Percentiles rank a stretch among this genome's conserved stretches.
Conservation (phyloP, 1,139 yeast species). For the Candida freyschussii region DNA sequence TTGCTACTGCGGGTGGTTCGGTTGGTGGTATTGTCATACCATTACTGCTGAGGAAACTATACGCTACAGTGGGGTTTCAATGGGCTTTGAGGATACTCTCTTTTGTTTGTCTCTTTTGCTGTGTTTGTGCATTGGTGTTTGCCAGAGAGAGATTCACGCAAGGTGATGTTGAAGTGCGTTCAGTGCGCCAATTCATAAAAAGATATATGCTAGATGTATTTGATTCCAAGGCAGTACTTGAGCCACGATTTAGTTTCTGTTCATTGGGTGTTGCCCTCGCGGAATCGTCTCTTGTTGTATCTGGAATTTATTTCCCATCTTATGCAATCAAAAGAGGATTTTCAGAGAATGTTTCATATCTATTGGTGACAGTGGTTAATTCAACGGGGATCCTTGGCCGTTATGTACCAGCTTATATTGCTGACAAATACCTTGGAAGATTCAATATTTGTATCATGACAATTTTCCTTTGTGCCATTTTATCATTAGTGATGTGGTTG, state of each 20-base stretch:
- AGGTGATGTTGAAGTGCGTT: constrained; percentile 5
- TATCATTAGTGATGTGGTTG: constrained; percentile 46
- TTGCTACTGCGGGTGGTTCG: constrained; percentile 66
- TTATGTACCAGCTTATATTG: constrained; percentile 41
- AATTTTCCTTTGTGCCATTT: constrained; percentile 33
- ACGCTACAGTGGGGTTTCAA: constrained; percentile 45
- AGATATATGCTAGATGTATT: constrained; percentile 32
- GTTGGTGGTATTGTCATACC: constrained; percentile 65
- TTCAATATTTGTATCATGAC: constrained; percentile 46
- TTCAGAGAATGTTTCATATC: constrained; percentile 38
- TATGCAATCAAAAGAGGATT: constrained; percentile 44
- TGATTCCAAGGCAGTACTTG: constrained; percentile 42
- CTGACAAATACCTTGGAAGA: constrained; percentile 48
- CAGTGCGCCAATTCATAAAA: constrained; percentile 7
- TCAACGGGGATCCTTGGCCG: constrained; percentile 45
- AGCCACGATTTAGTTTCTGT: constrained; percentile 34
- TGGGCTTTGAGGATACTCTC: constrained; percentile 58
- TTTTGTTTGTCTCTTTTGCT: constrained; percentile 42
- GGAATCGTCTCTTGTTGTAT: constrained; percentile 39
- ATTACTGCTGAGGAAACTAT: constrained; percentile 49
- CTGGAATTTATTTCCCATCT: constrained; percentile 44
- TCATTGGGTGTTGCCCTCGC: constrained; percentile 41
- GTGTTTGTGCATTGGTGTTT: constrained; percentile 33
- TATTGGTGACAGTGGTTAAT: constrained; percentile 45
- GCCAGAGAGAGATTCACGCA: constrained; percentile 35